These are phyloP conservation scores for Pelargonium myrrhifolium DNA, from an alignment of 441 rosid species.

Conservation along the genomic window DNA sequence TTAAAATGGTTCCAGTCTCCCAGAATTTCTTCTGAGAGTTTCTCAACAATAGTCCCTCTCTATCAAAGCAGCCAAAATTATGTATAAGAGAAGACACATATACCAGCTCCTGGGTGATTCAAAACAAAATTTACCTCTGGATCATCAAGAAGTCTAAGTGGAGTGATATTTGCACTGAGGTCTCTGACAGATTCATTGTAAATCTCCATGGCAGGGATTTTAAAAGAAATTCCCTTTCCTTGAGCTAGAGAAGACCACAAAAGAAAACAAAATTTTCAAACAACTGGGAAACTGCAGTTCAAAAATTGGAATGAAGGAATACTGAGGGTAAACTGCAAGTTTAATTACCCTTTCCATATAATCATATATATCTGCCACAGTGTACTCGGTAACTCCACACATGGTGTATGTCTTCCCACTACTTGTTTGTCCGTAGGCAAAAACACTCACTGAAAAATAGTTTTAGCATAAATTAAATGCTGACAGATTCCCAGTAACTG, in stretches of 20 bases:
- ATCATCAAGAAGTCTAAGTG: slow-evolving; percentile 85
- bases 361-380: slow-evolving; percentile 76
- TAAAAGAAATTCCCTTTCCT: slow-evolving; percentile 66
- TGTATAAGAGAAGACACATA: slow-evolving; percentile 9
- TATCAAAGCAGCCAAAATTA: slow-evolving; percentile 26
- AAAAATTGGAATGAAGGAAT: background rate
- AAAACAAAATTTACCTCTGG: slow-evolving; percentile 57
- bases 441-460: slow-evolving; percentile 71
- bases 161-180: slow-evolving; percentile 57
- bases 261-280: slow-evolving; percentile 13
- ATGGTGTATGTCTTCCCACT: no score
- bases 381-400: slow-evolving; percentile 73
- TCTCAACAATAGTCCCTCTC: slow-evolving; percentile 92
- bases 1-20: slow-evolving; percentile 62
- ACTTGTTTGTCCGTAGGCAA: slow-evolving; percentile 99
- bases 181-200: slow-evolving; percentile 92
- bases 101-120: slow-evolving; percentile 10
- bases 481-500: background rate
- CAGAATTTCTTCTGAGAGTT: slow-evolving; percentile 67
- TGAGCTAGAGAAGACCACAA: slow-evolving; percentile 38
- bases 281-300: background rate
- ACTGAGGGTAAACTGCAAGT: background rate
- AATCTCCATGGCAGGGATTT: slow-evolving; percentile 86
- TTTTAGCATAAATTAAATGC: background rate
- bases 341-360: slow-evolving; percentile 57